Base-by-base conservation (phyloP, 768 basidiomycete species). In the Kwoniella europaea region DNA sequence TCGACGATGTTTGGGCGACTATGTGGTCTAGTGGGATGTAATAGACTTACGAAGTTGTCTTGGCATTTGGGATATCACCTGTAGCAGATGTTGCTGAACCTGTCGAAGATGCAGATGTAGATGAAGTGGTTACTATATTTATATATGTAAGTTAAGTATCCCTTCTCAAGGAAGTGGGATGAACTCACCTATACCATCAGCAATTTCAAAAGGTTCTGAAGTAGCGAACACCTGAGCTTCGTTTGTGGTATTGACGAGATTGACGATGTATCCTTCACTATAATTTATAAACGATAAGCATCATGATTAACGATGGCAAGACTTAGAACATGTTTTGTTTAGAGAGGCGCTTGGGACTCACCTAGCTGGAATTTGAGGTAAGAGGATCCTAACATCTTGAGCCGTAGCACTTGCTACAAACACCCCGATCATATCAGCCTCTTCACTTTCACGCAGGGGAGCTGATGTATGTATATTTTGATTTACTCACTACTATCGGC, bases 401-500 rank as follows among this genome's bases (percentile, higher is more conserved):
- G 79, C 75, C 0, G 79, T 74, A 12, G 79, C 79, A 56, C 78
- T 80, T 10, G 74, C 78, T 79, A 55, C 7, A 63, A 5, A n/a
- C 22, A n/a, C 16, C 22, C 1, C 44, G 27, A 57, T 41, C 4
- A 27, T 5, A 58, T 22, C 60, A 50, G 16, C 55, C 15, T 35
- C 35, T 9, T 9, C 35, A 0, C 35, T 35, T 0, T 35, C 0
- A 1, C 35, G 6, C 1, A 35, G 35, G 29, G 35, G 35, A 35
- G 29, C 35, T 35, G 6, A 35, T 0, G 35, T 35, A 35, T 35
- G 35, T 7, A 35, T 35, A 35, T 35, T 35, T 9, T 9, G 35
- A 7, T 15, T 16, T 13, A 75, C 79, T 73, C 70, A 78, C 79
- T 76, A 42, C 68, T 71, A 76, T 80, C 79, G 16, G 79, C 79